phyloP scores from a whole-genome alignment of 805 yeast species.

The Myxozyma neotropica region DNA sequence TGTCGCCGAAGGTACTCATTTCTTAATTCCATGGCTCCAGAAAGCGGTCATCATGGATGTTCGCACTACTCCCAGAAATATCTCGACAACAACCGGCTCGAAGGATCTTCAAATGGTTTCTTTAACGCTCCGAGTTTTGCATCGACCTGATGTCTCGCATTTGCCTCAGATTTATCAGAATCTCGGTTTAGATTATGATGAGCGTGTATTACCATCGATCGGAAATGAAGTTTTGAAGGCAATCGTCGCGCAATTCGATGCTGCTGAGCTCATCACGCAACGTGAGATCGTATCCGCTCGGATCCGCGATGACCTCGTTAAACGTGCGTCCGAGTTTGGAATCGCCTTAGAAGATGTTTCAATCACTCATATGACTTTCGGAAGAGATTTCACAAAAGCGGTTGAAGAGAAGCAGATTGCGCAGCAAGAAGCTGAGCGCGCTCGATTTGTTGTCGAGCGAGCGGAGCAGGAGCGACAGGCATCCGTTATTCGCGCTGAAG shows the following conservation, averaged over 20 bases:
- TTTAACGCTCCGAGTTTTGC: constrained; percentile 87
- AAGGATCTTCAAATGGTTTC: constrained; percentile 96
- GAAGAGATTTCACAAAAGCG: constrained; percentile 94
- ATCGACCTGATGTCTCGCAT: constrained; percentile 84
- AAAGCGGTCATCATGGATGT: constrained; percentile 88
- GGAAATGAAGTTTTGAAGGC: constrained; percentile 89
- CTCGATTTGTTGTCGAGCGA: constrained; percentile 86
- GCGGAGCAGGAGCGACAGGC: constrained; percentile 98
- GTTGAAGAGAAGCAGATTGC: constrained; percentile 99
- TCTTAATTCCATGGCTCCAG: constrained; percentile 94
- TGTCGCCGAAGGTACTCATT: constrained; percentile 96
- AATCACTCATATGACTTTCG: constrained; percentile 96
- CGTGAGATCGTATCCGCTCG: constrained; percentile 90
- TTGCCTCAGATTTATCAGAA: constrained; percentile 88
- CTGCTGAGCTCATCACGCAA: constrained; percentile 95
- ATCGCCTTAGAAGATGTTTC: constrained; percentile 95
- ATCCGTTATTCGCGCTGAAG: constrained; percentile 93
- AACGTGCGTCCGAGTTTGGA: constrained; percentile 84
- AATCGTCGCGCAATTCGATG: constrained; percentile 91
- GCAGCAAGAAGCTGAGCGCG: constrained; percentile 98
- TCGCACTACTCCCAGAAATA: constrained; percentile 88
- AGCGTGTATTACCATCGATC: constrained; percentile 87
- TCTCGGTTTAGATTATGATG: constrained; percentile 92
- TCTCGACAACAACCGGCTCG: constrained; percentile 93
- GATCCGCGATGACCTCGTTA: constrained; percentile 81